These are phyloP conservation scores for Comarum palustre DNA, from an alignment of 306 rosid genomes.

Conservation along the genomic window DNA sequence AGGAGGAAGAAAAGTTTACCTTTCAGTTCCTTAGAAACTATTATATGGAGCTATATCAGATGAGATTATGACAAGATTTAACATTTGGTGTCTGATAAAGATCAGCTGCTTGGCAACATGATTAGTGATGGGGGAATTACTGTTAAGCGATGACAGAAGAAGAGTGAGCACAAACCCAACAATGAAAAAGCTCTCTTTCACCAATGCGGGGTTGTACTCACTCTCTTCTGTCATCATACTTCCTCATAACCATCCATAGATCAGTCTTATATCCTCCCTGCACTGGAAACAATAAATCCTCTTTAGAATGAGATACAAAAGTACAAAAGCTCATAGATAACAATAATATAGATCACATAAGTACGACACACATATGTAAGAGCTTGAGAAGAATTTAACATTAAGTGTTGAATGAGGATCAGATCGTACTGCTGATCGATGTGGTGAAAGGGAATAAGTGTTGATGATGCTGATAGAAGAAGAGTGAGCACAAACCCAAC, in stretches of 20 bases:
- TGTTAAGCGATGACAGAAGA: conserved; percentile 52
- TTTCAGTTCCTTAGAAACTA: background rate
- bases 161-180: conserved; percentile 81
- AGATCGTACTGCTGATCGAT: too few relatives aligned
- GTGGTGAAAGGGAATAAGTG: too few relatives aligned
- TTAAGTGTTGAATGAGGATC: too few relatives aligned
- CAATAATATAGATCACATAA: too few relatives aligned
- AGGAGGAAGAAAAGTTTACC: background rate
- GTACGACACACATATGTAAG: too few relatives aligned
- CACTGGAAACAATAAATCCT: background rate
- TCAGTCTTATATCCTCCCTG: background rate
- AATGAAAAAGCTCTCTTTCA: conserved; percentile 41
- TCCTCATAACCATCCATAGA: background rate
- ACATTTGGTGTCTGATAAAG: conserved; percentile 4
- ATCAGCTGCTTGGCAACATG: background rate
- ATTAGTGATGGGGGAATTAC: background rate
- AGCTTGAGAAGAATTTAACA: too few relatives aligned
- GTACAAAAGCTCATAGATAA: background rate
- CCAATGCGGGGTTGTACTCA: conserved; percentile 72
- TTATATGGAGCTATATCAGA: background rate
- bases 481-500: too few relatives aligned
- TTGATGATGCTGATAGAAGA: too few relatives aligned
- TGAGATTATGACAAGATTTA: background rate
- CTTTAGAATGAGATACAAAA: background rate
- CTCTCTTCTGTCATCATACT: conserved; percentile 94